Conservation (phyloP, 2,329 filamentous ascomycete genomes). For the Fusarium brachygibbosum region DNA sequence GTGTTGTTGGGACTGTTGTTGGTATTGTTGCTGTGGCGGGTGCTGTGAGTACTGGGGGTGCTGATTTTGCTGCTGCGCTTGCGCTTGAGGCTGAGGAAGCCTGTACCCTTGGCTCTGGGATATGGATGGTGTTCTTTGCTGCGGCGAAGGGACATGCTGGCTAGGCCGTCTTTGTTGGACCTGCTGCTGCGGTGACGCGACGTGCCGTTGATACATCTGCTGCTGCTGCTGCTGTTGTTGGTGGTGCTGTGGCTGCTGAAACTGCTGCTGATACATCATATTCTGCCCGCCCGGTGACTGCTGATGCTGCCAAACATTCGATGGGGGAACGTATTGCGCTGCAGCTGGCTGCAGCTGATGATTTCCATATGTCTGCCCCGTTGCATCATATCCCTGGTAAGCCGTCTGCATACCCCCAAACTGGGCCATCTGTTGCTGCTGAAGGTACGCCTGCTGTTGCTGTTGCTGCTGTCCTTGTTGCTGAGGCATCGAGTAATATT, state of each 20-base stretch:
- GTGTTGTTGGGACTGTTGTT: conserved; percentile 36
- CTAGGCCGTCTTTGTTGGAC: conserved; percentile 36
- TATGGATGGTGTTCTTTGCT: conserved; percentile 41
- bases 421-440: conserved; percentile 47
- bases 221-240: conserved; percentile 13
- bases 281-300: conserved; percentile 45
- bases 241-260: conserved; percentile 52
- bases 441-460: conserved; percentile 46
- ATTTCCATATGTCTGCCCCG: conserved; percentile 35
- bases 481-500: conserved; percentile 46
- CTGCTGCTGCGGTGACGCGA: conserved; percentile 45
- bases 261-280: conserved; percentile 51
- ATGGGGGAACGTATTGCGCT: conserved; percentile 45
- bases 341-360: conserved; percentile 45
- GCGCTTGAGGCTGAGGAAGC: conserved; percentile 40
- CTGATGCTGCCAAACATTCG: conserved; percentile 54
- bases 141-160: conserved; percentile 40
- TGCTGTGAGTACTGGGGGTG: conserved; percentile 37
- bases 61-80: conserved; percentile 39
- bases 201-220: conserved; percentile 50
- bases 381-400: conserved; percentile 46
- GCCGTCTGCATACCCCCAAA: conserved; percentile 42
- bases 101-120: conserved; percentile 44
- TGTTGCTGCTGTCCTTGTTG: conserved; percentile 48
- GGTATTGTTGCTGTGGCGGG: conserved; percentile 36